Evolutionary conservation across 2,329 filamentous ascomycete species (phyloP).

Genomic region (Nothopassalora personata): DNA sequence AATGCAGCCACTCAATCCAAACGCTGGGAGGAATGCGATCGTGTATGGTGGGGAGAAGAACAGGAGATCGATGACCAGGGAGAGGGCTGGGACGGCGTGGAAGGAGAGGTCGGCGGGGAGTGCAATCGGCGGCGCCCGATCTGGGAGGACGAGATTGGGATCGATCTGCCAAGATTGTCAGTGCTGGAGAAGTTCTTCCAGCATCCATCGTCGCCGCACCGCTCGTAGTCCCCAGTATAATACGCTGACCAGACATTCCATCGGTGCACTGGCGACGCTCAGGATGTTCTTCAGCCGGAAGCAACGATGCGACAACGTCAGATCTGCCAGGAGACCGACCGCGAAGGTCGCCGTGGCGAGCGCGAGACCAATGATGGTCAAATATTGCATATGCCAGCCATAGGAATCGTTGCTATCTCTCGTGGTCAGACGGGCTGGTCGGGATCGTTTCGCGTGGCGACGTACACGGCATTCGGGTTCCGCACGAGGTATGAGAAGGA

Average conservation of each 20-base stretch:
- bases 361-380: constrained; percentile 67
- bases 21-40: constrained; percentile 54
- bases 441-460: neutral
- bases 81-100: constrained; percentile 60
- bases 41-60: constrained; percentile 70
- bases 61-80: constrained; percentile 60
- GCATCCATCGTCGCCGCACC: constrained; percentile 33
- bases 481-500: constrained; percentile 39
- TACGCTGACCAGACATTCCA: constrained; percentile 65
- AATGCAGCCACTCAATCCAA: constrained; percentile 53
- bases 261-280: constrained; percentile 59
- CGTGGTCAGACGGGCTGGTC: constrained; percentile 9
- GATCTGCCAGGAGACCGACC: constrained; percentile 59
- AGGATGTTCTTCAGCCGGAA: constrained; percentile 65
- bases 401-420: constrained; percentile 52
- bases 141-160: constrained; percentile 51
- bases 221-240: constrained; percentile 67
- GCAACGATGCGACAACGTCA: constrained; percentile 53
- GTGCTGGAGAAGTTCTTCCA: constrained; percentile 11
- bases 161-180: constrained; percentile 31
- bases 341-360: constrained; percentile 58
- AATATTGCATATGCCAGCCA: constrained; percentile 65
- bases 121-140: constrained; percentile 35
- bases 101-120: constrained; percentile 58
- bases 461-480: constrained; percentile 36